A percentile compares a stretch with the other conserved stretches of the same genome.
These are phyloP conservation scores for Penicillium paxilli DNA, from an alignment of 495 filamentous ascomycete species.

Conservation along the genomic window DNA sequence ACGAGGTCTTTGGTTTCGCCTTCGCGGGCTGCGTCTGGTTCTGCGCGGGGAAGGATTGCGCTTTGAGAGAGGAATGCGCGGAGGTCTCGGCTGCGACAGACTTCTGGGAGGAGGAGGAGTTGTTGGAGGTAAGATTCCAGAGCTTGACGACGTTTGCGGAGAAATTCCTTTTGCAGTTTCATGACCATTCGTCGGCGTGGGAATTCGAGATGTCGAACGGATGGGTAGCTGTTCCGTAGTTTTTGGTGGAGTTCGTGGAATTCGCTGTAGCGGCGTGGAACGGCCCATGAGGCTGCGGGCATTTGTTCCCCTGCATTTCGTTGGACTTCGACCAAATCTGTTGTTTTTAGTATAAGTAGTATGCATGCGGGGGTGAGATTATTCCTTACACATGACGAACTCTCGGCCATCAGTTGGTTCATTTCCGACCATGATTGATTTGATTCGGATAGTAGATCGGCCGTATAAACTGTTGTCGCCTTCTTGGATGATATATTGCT, in stretches of 20 bases:
- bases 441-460: conserved; percentile 83
- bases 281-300: conserved; percentile 79
- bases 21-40: conserved; percentile 58
- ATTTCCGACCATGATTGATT: conserved; percentile 84
- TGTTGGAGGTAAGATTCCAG: conserved; percentile 86
- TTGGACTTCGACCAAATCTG: conserved; percentile 84
- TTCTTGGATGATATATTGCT: conserved; percentile 97
- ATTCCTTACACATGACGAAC: conserved; percentile 74
- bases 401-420: conserved; percentile 86
- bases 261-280: conserved; percentile 87
- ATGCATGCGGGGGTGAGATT: neutral
- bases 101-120: conserved; percentile 82
- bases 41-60: conserved; percentile 60
- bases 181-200: conserved; percentile 89
- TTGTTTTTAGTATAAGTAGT: conserved; percentile 1
- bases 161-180: conserved; percentile 93
- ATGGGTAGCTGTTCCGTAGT: conserved; percentile 77
- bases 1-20: conserved; percentile 85
- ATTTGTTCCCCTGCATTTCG: conserved; percentile 87
- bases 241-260: conserved; percentile 95
- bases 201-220: conserved; percentile 87
- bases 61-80: conserved; percentile 92
- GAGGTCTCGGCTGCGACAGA: conserved; percentile 90
- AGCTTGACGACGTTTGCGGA: conserved; percentile 80
- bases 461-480: conserved; percentile 97